These are phyloP conservation scores for Starmerella gropengiesseri DNA, from an alignment of 805 yeast species.

Conservation along the genomic window DNA sequence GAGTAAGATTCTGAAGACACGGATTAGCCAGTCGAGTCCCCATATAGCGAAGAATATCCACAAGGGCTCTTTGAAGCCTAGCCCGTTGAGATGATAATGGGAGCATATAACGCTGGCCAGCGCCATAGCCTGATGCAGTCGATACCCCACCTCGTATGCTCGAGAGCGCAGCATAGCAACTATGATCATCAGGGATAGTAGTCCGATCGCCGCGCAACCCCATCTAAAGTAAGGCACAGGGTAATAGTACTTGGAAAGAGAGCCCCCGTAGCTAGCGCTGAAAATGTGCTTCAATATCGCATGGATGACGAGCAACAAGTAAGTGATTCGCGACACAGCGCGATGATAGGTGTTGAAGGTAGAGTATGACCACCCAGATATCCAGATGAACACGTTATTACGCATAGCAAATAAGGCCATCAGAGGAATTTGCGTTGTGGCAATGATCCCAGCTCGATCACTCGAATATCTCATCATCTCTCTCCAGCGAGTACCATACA, in stretches of 20 bases:
- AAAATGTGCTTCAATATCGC: slow-evolving; percentile 40
- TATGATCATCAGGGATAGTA: slow-evolving; percentile 34
- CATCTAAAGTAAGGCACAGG: slow-evolving; percentile 30
- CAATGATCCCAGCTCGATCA: slow-evolving; percentile 47
- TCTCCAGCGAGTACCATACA: slow-evolving; percentile 28
- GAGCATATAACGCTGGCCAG: slow-evolving; percentile 42
- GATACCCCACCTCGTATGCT: slow-evolving; percentile 46
- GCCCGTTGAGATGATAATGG: slow-evolving; percentile 43
- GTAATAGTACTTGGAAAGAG: slow-evolving; percentile 28
- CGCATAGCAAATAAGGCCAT: slow-evolving; percentile 50
- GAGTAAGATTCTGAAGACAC: slow-evolving; percentile 41
- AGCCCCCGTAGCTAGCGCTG: slow-evolving; percentile 29
- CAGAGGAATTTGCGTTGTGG: slow-evolving; percentile 41
- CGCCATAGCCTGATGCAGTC: slow-evolving; percentile 45
- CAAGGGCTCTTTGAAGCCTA: slow-evolving; percentile 46
- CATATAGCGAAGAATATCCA: slow-evolving; percentile 52
- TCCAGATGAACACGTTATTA: slow-evolving; percentile 49
- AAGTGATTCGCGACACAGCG: slow-evolving; percentile 41
- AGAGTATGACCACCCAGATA: slow-evolving; percentile 47
- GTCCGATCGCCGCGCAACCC: slow-evolving; percentile 30
- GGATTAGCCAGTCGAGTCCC: slow-evolving; percentile 51
- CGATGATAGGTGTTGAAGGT: slow-evolving; percentile 50
- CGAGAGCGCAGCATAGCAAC: slow-evolving; percentile 42
- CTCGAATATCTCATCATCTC: slow-evolving; percentile 36
- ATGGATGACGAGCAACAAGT: slow-evolving; percentile 39